Evolutionary conservation across 2,329 filamentous ascomycete genomes (phyloP).

Genomic region (Phaeosphaeriaceae sp.): DNA sequence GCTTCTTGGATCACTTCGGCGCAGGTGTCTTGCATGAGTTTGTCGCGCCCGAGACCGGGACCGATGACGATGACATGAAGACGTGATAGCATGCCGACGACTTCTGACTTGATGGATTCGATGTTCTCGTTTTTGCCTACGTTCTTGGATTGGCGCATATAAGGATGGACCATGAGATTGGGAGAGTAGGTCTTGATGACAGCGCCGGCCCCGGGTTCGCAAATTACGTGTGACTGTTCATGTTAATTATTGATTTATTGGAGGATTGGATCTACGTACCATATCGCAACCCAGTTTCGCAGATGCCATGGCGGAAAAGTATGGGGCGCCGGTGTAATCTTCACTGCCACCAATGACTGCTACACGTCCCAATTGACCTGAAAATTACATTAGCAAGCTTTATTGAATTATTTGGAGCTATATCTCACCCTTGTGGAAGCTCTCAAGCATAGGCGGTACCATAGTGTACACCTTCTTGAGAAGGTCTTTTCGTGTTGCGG

Average conservation of each 20-base stretch:
- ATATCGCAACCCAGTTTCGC: slow-evolving; percentile 90
- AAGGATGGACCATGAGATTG: slow-evolving; percentile 96
- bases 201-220: slow-evolving; percentile 80
- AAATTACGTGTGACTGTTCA: slow-evolving; percentile 86
- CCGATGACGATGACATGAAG: slow-evolving; percentile 93
- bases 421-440: slow-evolving; percentile 88
- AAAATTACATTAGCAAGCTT: slow-evolving; percentile 18
- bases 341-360: slow-evolving; percentile 94
- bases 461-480: slow-evolving; percentile 85
- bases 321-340: slow-evolving; percentile 96
- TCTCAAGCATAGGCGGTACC: slow-evolving; percentile 92
- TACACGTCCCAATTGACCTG: slow-evolving; percentile 89
- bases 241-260: slow-evolving; percentile 21
- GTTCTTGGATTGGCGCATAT: slow-evolving; percentile 81
- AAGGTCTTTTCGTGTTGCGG: slow-evolving; percentile 75
- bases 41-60: slow-evolving; percentile 88
- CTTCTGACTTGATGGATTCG: slow-evolving; percentile 70
- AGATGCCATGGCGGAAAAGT: slow-evolving; percentile 97
- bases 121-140: slow-evolving; percentile 63
- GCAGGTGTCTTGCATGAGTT: slow-evolving; percentile 87
- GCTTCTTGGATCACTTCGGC: slow-evolving; percentile 81
- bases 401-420: neutral
- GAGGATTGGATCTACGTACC: slow-evolving; percentile 59
- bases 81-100: slow-evolving; percentile 82
- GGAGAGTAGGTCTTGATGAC: slow-evolving; percentile 98